phyloP scores from a whole-genome alignment of 129 eudicot species.

The Helianthus tuberosus region DNA sequence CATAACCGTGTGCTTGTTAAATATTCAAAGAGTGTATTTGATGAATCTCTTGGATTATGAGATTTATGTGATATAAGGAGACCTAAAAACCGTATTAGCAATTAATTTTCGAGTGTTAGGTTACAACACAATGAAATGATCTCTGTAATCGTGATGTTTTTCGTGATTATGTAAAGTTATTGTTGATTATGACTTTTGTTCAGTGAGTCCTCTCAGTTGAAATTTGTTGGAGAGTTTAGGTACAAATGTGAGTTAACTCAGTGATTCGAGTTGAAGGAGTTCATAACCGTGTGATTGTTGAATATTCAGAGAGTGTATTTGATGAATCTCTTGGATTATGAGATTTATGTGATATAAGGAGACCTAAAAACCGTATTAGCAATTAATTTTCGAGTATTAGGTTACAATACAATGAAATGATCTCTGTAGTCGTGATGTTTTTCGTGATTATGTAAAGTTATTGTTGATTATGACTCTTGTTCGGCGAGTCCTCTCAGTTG shows the following conservation, averaged over 20 bases:
- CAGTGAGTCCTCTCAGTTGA: too few relatives aligned
- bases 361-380: conserved; percentile 16
- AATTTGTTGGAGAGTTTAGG: too few relatives aligned
- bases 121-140: conserved; percentile 1
- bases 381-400: background rate
- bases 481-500: conserved; percentile 6
- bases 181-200: background rate
- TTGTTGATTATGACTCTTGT: background rate
- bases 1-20: too few relatives aligned
- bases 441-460: conserved; percentile 6
- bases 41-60: too few relatives aligned
- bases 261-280: conserved; percentile 3
- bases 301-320: too few relatives aligned
- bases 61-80: background rate
- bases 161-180: conserved; percentile 9
- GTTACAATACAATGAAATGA: conserved; percentile 4
- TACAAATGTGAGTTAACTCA: background rate
- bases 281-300: too few relatives aligned
- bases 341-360: background rate
- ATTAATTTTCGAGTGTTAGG: background rate
- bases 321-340: too few relatives aligned
- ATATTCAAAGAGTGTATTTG: too few relatives aligned
- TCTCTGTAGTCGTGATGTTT: background rate
- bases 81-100: conserved; percentile 14
- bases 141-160: too few relatives aligned